These are phyloP conservation scores for Schizosaccharomyces cryophilus DNA, from an alignment of 805 yeast genomes.

Conservation along the genomic window DNA sequence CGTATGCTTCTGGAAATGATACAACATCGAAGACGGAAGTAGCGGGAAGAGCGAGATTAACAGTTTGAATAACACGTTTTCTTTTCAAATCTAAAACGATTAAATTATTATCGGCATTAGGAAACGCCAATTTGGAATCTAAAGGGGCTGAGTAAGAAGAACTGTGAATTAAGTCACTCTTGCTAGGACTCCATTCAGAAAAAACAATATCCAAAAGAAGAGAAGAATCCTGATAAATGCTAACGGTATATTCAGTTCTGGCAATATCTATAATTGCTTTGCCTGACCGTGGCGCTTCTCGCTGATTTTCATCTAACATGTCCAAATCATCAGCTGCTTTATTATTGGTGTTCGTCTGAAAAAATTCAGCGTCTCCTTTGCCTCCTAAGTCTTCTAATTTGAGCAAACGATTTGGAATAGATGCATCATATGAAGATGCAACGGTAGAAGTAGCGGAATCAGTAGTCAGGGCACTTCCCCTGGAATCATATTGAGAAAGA, in stretches of 20 bases:
- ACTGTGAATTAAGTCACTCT: constrained; percentile 38
- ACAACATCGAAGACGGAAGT: background rate
- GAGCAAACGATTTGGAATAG: background rate
- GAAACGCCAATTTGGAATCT: background rate
- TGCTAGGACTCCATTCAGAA: constrained; percentile 79
- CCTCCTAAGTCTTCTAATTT: background rate
- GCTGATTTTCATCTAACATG: constrained; percentile 7
- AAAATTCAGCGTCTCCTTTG: background rate
- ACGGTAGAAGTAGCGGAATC: background rate
- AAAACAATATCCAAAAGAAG: constrained; percentile 68
- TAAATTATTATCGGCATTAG: background rate
- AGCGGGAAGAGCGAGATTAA: background rate
- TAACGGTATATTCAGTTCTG: constrained; percentile 15
- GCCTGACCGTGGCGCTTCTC: background rate
- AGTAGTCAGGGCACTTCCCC: background rate
- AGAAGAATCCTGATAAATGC: constrained; percentile 48
- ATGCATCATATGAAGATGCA: background rate
- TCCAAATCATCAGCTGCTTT: background rate
- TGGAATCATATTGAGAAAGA: constrained; percentile 15
- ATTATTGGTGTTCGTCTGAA: background rate
- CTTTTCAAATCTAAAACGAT: background rate
- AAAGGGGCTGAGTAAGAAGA: constrained; percentile 13
- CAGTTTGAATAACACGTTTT: background rate
- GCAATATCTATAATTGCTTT: constrained; percentile 7
- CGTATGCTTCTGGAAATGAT: background rate